Evolutionary conservation across 345 rosid genomes (phyloP), one percentile per base, ranked within the genome.

Genomic region (Erucastrum elatum): DNA sequence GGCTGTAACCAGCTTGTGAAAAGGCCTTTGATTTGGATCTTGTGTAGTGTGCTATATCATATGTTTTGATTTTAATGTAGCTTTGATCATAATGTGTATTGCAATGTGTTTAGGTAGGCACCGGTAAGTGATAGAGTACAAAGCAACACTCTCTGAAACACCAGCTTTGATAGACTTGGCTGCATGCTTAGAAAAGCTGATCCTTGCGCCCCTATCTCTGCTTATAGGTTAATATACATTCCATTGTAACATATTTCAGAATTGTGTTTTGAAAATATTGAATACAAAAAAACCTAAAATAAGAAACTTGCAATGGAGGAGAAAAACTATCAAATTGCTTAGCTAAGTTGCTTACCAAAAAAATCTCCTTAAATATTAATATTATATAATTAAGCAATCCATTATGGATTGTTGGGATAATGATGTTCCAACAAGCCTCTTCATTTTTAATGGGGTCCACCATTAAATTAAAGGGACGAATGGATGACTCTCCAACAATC

Each of bases 111-210:
- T 59, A 61, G 33, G 8, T 84, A 94, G 98, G 98, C 98, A 78
- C 97, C 97, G 16, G 98, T 94, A 56, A 94, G 98, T 83, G 98
- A 90, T 81, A 81, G 98, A 64, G 98, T 88, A 90, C 83, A 87
- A 71, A 80, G 97, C 98, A 75, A 91, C 98, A 27, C 97, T 94
- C 85, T 97, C 97, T 75, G 91, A 94, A 83, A 92, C 97, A 26
- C 88, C 97, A 63, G 61, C 90, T 75, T 84, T 94, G 94, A 92
- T 94, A 81, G 98, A 94, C 83, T 84, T 94, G 84, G 95, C 97
- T 78, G 85, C 98, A 29, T 29, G 30, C 30, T 3, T 29, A 37
- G 88, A 87, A 17, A 97, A 91, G 71, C 64, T 94, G 58, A 90
- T 83, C 83, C 90, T 33, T 81, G 67, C 70, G 85, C 94, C 70